These are phyloP conservation scores for Cyberlindnera americana DNA, from an alignment of 805 yeast species.

Conservation along the genomic window DNA sequence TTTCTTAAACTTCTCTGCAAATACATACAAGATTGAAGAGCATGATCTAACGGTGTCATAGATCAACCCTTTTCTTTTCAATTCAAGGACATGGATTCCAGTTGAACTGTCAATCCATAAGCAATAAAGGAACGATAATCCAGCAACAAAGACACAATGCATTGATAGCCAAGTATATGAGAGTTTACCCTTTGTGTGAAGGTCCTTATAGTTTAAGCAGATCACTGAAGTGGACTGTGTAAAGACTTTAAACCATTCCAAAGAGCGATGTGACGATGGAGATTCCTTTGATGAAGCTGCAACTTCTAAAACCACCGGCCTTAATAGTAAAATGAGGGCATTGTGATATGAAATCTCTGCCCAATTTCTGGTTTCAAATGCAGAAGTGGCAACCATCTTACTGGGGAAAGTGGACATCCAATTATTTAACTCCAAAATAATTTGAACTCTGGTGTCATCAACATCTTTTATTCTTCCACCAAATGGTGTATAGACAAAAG, in stretches of 20 bases:
- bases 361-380: slow-evolving; percentile 34
- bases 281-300: slow-evolving; percentile 12
- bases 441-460: slow-evolving; percentile 30
- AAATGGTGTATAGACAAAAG: slow-evolving; percentile 32
- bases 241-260: slow-evolving; percentile 33
- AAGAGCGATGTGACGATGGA: slow-evolving; percentile 15
- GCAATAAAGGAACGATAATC: slow-evolving; percentile 32
- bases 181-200: slow-evolving; percentile 26
- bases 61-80: slow-evolving; percentile 25
- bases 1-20: slow-evolving; percentile 29
- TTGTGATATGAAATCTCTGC: slow-evolving; percentile 33
- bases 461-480: slow-evolving; percentile 18
- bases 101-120: slow-evolving; percentile 29
- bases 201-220: slow-evolving; percentile 29
- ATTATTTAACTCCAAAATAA: slow-evolving; percentile 30
- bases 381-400: slow-evolving; percentile 25
- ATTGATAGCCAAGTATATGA: slow-evolving; percentile 32
- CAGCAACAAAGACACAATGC: slow-evolving; percentile 31
- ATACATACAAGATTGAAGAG: slow-evolving; percentile 27
- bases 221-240: slow-evolving; percentile 31
- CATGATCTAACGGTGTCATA: slow-evolving; percentile 32
- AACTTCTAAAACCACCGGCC: slow-evolving; percentile 31
- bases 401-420: slow-evolving; percentile 33
- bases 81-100: slow-evolving; percentile 22
- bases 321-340: slow-evolving; percentile 29